These are phyloP conservation scores for Blastomyces emzantsi DNA, from an alignment of 2,329 filamentous ascomycete genomes.

Conservation along the genomic window DNA sequence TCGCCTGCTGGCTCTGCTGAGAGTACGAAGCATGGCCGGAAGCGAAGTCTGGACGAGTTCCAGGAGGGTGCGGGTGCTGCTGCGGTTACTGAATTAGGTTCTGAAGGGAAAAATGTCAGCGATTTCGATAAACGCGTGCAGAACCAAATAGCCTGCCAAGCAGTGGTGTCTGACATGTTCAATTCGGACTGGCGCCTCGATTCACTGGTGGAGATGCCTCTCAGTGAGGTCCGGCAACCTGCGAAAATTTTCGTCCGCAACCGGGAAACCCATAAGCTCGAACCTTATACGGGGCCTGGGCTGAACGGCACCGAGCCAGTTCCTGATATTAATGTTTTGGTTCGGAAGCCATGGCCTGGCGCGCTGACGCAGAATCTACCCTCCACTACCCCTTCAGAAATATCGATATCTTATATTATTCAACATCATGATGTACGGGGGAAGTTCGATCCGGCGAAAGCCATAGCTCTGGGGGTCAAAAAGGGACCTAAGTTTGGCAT, in stretches of 20 bases:
- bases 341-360: conserved; percentile 71
- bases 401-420: conserved; percentile 78
- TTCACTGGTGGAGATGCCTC: conserved; percentile 55
- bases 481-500: conserved; percentile 49
- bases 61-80: conserved; percentile 18
- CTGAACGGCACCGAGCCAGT: conserved; percentile 43
- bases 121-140: conserved; percentile 20
- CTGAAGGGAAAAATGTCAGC: not conserved
- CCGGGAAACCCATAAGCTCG: conserved; percentile 51
- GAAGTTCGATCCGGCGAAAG: conserved; percentile 63
- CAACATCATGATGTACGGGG: conserved; percentile 68
- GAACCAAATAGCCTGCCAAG: conserved; percentile 47
- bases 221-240: conserved; percentile 58
- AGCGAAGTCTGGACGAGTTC: conserved; percentile 45
- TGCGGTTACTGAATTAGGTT: conserved; percentile 9
- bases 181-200: conserved; percentile 67
- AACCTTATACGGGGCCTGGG: conserved; percentile 59
- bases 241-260: conserved; percentile 62
- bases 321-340: conserved; percentile 61
- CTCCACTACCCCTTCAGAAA: conserved; percentile 53
- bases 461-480: conserved; percentile 55
- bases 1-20: conserved; percentile 18
- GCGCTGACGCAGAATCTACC: conserved; percentile 58
- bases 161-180: conserved; percentile 68
- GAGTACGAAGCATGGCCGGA: conserved; percentile 31